Percentiles rank a stretch among this genome's conserved stretches.
phyloP scores from a whole-genome alignment of 768 basidiomycete species.

The Tulasnella sp. region DNA sequence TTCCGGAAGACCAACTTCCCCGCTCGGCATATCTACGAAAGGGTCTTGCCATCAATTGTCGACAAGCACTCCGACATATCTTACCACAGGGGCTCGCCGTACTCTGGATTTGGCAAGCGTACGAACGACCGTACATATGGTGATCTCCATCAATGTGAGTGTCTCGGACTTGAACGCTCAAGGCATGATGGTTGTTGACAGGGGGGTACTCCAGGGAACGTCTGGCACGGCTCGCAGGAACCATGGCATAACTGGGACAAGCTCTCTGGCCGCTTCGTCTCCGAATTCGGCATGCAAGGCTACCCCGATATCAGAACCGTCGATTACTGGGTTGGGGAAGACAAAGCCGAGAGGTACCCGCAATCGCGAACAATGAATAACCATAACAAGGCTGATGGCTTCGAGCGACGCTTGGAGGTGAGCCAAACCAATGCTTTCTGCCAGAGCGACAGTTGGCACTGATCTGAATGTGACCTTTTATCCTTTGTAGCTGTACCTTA shows the following conservation, averaged over 20 bases:
- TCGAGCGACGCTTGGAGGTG: slow-evolving; percentile 77
- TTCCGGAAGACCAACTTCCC: slow-evolving; percentile 85
- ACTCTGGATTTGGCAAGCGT: slow-evolving; percentile 69
- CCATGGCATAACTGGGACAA: slow-evolving; percentile 94
- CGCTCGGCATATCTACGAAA: slow-evolving; percentile 86
- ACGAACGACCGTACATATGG: slow-evolving; percentile 73
- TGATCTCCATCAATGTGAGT: slow-evolving; percentile 85
- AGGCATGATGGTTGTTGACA: not conserved
- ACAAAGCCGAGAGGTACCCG: slow-evolving; percentile 70
- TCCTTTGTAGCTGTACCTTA: slow-evolving; percentile 66
- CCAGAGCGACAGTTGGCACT: no score
- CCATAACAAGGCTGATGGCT: slow-evolving; percentile 91
- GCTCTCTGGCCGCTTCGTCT: slow-evolving; percentile 85
- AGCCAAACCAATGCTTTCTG: no score
- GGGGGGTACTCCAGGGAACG: slow-evolving; percentile 56
- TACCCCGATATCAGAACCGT: slow-evolving; percentile 87
- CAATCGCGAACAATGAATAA: slow-evolving; percentile 77
- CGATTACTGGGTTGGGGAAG: slow-evolving; percentile 78
- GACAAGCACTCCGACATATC: slow-evolving; percentile 56
- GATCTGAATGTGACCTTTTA: slow-evolving; percentile 1
- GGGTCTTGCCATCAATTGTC: slow-evolving; percentile 73
- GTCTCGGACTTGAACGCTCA: not conserved
- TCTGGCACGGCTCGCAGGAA: slow-evolving; percentile 91
- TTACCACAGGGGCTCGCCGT: slow-evolving; percentile 86
- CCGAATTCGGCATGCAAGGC: slow-evolving; percentile 92